Conservation (phyloP, 176 grass and related monocot genomes). For the Calamus simplicifolius region DNA sequence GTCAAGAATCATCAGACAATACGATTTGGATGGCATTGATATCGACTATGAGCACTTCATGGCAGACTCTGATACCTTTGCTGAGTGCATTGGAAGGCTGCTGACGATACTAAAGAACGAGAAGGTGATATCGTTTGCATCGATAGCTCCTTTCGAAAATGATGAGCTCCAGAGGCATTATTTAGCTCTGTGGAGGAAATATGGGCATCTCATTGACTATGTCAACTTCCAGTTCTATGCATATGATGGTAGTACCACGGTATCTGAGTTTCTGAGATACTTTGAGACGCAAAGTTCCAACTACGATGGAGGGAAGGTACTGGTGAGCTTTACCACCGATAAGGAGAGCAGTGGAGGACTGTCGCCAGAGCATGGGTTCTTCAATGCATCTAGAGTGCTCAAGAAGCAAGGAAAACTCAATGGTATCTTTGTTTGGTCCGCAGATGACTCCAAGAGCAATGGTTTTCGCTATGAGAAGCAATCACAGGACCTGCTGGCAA, state of each 20-base stretch:
- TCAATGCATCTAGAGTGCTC: conserved; percentile 2
- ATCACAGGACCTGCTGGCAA: too few species aligned
- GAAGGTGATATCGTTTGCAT: conserved; percentile 2
- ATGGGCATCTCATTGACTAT: conserved; percentile 5
- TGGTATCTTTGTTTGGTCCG: conserved; percentile 8
- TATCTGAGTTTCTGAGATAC: conserved; percentile 5
- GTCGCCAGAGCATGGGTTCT: conserved; percentile 7
- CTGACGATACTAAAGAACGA: conserved; percentile 1
- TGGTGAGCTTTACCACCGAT: conserved; percentile 3
- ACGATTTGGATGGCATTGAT: conserved; percentile 6
- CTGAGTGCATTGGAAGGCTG: conserved; percentile 14
- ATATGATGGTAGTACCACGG: not conserved
- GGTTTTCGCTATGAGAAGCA: not conserved
- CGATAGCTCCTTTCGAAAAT: conserved; percentile 7
- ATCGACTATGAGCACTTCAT: conserved; percentile 18
- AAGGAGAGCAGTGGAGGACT: not conserved
- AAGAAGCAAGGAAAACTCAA: not conserved
- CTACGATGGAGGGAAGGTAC: not conserved
- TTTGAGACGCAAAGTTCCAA: conserved; percentile 3
- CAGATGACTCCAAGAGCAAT: conserved; percentile 1
- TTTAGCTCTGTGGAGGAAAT: conserved; percentile 1
- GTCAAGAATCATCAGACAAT: conserved; percentile 1
- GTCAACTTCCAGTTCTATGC: conserved; percentile 22
- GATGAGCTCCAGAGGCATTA: not conserved
- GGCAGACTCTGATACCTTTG: conserved; percentile 1